Conservation (phyloP, 1,284 basidiomycete genomes). For the Filobasidium uniguttulatum region DNA sequence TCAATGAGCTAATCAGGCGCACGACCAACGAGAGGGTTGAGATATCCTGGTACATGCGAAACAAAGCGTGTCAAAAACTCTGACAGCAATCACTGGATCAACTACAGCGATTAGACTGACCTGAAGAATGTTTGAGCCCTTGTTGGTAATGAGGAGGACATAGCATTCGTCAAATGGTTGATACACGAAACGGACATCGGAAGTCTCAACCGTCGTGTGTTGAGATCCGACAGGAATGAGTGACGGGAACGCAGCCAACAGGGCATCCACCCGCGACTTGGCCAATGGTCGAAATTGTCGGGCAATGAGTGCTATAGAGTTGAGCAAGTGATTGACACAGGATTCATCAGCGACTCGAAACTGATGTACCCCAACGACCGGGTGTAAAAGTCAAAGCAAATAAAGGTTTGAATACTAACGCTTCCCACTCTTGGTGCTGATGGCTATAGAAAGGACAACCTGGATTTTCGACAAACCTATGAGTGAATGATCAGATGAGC, state of each 20-base stretch:
- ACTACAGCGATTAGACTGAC: too few species aligned
- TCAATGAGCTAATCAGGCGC: conserved; percentile 85
- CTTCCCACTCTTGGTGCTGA: conserved; percentile 52
- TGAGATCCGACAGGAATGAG: conserved; percentile 93
- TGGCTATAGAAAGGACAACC: conserved; percentile 59
- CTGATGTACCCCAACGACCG: neutral
- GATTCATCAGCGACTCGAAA: neutral
- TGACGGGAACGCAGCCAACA: conserved; percentile 94
- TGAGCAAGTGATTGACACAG: neutral
- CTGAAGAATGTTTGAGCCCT: conserved; percentile 88
- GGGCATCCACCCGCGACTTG: conserved; percentile 79
- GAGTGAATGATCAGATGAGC: too few species aligned
- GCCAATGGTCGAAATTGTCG: conserved; percentile 94
- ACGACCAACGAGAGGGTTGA: conserved; percentile 89
- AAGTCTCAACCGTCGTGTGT: conserved; percentile 88
- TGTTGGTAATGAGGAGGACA: conserved; percentile 95
- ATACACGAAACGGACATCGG: conserved; percentile 93
- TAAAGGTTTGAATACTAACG: conserved; percentile 24
- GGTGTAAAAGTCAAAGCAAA: neutral
- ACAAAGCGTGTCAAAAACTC: neutral
- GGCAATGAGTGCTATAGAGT: conserved; percentile 68
- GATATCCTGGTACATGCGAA: conserved; percentile 63
- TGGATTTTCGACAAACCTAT: too few species aligned
- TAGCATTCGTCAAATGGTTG: conserved; percentile 97
- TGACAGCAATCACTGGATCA: neutral